Conservation (phyloP, 768 basidiomycete genomes). For the Pisolithus albus region DNA sequence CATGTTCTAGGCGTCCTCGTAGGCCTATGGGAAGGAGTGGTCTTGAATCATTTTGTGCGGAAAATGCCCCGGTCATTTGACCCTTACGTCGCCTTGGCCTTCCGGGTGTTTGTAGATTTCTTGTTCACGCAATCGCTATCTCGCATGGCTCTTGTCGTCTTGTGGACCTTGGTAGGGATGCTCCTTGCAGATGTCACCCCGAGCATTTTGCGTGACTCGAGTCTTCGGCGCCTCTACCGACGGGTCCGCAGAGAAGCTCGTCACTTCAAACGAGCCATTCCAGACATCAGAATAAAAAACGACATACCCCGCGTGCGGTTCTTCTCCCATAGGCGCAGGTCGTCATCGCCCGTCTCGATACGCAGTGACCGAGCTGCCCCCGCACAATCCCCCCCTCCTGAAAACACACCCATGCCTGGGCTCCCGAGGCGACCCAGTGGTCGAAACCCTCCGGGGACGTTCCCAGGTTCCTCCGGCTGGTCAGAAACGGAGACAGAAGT, state of each 20-base stretch:
- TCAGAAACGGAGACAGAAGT: slow-evolving; percentile 25
- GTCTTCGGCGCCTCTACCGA: slow-evolving; percentile 32
- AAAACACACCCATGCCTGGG: slow-evolving; percentile 9
- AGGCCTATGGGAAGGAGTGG: slow-evolving; percentile 75
- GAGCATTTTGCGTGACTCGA: slow-evolving; percentile 39
- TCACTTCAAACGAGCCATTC: slow-evolving; percentile 25
- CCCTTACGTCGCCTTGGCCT: slow-evolving; percentile 60
- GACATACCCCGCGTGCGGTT: slow-evolving; percentile 25
- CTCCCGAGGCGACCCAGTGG: slow-evolving; percentile 17
- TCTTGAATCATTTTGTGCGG: slow-evolving; percentile 64
- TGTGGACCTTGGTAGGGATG: slow-evolving; percentile 50
- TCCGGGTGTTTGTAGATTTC: slow-evolving; percentile 69
- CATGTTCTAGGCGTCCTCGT: slow-evolving; percentile 51
- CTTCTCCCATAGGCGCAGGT: slow-evolving; percentile 14
- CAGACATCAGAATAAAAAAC: slow-evolving; percentile 26
- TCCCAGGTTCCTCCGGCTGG: slow-evolving; percentile 24
- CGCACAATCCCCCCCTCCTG: slow-evolving; percentile 17
- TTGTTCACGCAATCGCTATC: slow-evolving; percentile 52
- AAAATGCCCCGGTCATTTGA: slow-evolving; percentile 61
- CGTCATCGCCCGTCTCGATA: slow-evolving; percentile 17
- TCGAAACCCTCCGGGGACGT: slow-evolving; percentile 24
- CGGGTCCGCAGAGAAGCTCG: slow-evolving; percentile 30
- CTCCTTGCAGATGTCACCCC: slow-evolving; percentile 47
- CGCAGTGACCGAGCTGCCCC: slow-evolving; percentile 27
- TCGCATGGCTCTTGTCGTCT: slow-evolving; percentile 39